phyloP scores from a whole-genome alignment of 2,329 filamentous ascomycete genomes.

The Thielaviopsis populi region DNA sequence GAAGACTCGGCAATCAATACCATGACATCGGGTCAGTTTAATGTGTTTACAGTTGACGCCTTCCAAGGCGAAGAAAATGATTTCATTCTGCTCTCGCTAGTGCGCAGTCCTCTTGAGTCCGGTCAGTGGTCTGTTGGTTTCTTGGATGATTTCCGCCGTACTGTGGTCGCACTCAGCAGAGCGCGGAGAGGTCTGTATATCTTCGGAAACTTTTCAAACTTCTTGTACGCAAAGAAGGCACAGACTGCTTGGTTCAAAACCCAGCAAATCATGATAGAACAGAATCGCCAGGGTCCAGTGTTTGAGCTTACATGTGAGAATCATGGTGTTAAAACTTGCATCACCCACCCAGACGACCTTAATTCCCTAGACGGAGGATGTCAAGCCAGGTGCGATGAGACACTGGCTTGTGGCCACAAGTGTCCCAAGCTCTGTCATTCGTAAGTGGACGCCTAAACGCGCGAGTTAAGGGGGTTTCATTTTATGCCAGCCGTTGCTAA shows the following conservation, averaged over 20 bases:
- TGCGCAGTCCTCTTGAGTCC: conserved; percentile 47
- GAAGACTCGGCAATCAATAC: conserved; percentile 21
- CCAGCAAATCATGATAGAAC: conserved; percentile 12
- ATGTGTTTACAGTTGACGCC: conserved; percentile 69
- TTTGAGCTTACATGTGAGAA: background rate
- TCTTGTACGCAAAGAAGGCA: conserved; percentile 33
- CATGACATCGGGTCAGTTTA: conserved; percentile 25
- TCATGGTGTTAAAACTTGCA: background rate
- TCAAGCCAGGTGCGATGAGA: background rate
- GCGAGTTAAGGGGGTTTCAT: background rate
- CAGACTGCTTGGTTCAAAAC: conserved; percentile 25
- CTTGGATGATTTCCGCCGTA: conserved; percentile 44
- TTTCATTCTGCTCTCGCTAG: conserved; percentile 64
- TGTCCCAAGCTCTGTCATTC: conserved; percentile 4
- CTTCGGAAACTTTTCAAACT: conserved; percentile 56
- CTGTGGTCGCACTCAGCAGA: conserved; percentile 47
- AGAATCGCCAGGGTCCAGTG: conserved; percentile 32
- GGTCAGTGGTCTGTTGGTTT: conserved; percentile 48
- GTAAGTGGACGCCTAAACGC: background rate
- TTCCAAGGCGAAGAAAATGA: conserved; percentile 90
- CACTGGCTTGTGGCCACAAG: conserved; percentile 9
- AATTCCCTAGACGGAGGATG: conserved; percentile 19
- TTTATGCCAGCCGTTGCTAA: background rate
- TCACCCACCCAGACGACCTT: conserved; percentile 37
- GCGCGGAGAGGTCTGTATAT: conserved; percentile 69